phyloP scores from a whole-genome alignment of 345 rosid species.

The Zanthoxylum bungeanum region DNA sequence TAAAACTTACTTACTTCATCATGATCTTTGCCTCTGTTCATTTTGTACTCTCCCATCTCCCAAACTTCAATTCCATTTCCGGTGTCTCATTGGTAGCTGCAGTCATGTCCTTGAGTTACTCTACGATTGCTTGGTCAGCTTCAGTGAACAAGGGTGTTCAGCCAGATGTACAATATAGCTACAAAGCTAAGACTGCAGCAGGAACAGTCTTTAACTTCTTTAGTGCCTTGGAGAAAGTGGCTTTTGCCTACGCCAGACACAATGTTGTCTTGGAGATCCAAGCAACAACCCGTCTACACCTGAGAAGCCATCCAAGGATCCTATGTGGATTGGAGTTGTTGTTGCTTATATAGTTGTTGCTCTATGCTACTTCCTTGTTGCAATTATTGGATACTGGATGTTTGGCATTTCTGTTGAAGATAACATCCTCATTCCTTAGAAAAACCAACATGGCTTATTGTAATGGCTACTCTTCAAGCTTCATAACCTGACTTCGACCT shows the following conservation, averaged over 20 bases:
- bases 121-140: conserved; percentile 75
- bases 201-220: conserved; percentile 63
- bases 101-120: conserved; percentile 77
- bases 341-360: conserved; percentile 66
- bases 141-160: conserved; percentile 50
- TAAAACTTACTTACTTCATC: no score
- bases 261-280: no score
- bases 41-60: conserved; percentile 73
- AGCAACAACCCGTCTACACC: no score
- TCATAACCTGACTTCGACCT: no score
- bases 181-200: conserved; percentile 27
- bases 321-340: no score
- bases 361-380: conserved; percentile 78
- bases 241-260: conserved; percentile 79
- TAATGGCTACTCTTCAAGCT: no score
- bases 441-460: conserved; percentile 70
- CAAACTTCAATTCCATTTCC: conserved; percentile 79
- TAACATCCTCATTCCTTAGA: conserved; percentile 53
- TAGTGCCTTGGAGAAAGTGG: conserved; percentile 57
- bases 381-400: conserved; percentile 56
- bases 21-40: no score
- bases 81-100: conserved; percentile 78
- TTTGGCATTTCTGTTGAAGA: conserved; percentile 53
- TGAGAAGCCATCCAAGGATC: no score
- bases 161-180: conserved; percentile 46